phyloP scores from a whole-genome alignment of 2,329 filamentous ascomycete genomes.

The Aaosphaeria pasadenensis region DNA sequence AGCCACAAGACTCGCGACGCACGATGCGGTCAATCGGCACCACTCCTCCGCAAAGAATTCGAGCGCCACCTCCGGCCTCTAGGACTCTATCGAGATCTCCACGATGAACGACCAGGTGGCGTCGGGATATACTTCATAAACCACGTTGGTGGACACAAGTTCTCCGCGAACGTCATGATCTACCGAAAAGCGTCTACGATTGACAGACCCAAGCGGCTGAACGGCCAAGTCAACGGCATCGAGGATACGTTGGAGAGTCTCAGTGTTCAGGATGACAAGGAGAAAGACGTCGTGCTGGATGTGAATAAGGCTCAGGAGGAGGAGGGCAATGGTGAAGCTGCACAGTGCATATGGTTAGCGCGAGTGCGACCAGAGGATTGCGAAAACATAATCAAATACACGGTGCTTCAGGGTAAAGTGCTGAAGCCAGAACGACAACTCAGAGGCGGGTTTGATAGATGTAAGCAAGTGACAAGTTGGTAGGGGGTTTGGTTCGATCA shows the following conservation, averaged over 20 bases:
- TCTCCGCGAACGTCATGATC: slow-evolving; percentile 89
- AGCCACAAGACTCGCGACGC: slow-evolving; percentile 93
- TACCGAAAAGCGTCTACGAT: slow-evolving; percentile 60
- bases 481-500: slow-evolving; percentile 35
- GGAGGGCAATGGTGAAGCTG: slow-evolving; percentile 50
- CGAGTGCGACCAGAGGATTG: slow-evolving; percentile 83
- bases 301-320: slow-evolving; percentile 36
- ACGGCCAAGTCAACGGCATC: slow-evolving; percentile 20
- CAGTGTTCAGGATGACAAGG: slow-evolving; percentile 39
- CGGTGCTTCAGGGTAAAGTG: slow-evolving; percentile 88
- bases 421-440: slow-evolving; percentile 85
- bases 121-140: slow-evolving; percentile 96
- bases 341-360: slow-evolving; percentile 91
- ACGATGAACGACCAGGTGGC: slow-evolving; percentile 85
- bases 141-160: slow-evolving; percentile 96
- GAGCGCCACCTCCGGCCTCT: slow-evolving; percentile 83
- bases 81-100: slow-evolving; percentile 79
- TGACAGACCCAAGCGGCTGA: slow-evolving; percentile 12
- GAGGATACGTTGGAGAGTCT: slow-evolving; percentile 34
- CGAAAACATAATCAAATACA: slow-evolving; percentile 87
- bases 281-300: slow-evolving; percentile 30
- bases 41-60: slow-evolving; percentile 81
- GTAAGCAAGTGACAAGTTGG: slow-evolving; percentile 82
- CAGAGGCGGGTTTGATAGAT: slow-evolving; percentile 84
- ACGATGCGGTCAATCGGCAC: slow-evolving; percentile 90